Base-by-base conservation (phyloP, 164 flowering plant species). In the Amborella trichopoda region DNA sequence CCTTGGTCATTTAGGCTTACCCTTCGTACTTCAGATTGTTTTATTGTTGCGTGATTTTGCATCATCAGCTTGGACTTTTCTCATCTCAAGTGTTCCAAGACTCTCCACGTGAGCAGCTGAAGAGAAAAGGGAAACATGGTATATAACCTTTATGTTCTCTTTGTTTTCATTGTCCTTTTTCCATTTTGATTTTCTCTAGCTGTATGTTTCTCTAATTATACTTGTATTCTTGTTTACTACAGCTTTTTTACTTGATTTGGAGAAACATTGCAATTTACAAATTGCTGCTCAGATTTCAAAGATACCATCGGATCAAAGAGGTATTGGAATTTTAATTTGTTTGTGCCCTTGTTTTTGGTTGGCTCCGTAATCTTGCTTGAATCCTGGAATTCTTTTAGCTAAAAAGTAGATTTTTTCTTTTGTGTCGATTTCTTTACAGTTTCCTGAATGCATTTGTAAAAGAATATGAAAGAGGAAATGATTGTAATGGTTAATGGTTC, bases 81-180 rank as follows among this genome's bases (percentile, higher is more conserved):
- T 91, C 99, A 28, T 81, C 96, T 62, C 99, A 87, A 69, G 83
- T 91, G 40, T 84, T 91, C 64, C 96, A 87, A 65, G 93, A 80
- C 51, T 76, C 96, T 58, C 63, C 83, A 11, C 77, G 77, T 50
- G 87, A 78, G 20, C 81, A 74, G 61, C 70, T 72, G 37, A 60
- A 75, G 78, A 76, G 68, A n/a, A n/a, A n/a, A 64, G 74, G 66
- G 54, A 81, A 71, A 59, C 71, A 73, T 33, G 78, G 99, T 91
- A 77, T 70, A 26, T 37, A 20, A 6, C 18, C 18, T 37, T 5
- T 37, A 14, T 13, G 18, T 6, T 37, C 40, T 59, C 44, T 2
- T 30, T 54, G 30, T 32, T 25, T 44, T 40, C 50, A 22, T 38
- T 24, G 40, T 26, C 14, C 25, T 37, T 53, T 40, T 24, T 47